These are phyloP conservation scores for Ogataea thermomethanolica DNA, from an alignment of 805 yeast genomes.

Conservation along the genomic window DNA sequence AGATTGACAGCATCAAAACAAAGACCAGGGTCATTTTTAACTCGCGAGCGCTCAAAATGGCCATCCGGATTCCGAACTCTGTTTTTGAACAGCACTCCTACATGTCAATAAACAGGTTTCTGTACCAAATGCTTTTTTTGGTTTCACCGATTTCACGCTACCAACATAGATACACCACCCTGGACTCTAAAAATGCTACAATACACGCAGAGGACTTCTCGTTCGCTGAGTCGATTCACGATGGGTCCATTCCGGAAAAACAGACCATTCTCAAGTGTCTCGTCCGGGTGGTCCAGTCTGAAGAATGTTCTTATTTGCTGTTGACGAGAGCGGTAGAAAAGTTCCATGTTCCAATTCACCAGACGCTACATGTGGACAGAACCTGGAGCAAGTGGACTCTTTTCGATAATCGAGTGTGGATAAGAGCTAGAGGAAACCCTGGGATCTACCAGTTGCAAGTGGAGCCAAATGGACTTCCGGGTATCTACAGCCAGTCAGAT, in stretches of 20 bases:
- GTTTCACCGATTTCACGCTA: slow-evolving; percentile 24
- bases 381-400: slow-evolving; percentile 12
- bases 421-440: slow-evolving; percentile 6
- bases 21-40: slow-evolving; percentile 2
- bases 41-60: slow-evolving; percentile 7
- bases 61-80: slow-evolving; percentile 17
- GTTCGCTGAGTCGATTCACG: slow-evolving; percentile 8
- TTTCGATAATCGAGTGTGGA: slow-evolving; percentile 13
- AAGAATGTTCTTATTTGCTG: slow-evolving; percentile 1
- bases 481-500: not conserved
- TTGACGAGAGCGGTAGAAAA: slow-evolving; percentile 12
- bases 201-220: slow-evolving; percentile 2
- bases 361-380: not conserved
- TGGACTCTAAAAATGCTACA: slow-evolving; percentile 20
- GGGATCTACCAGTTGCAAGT: slow-evolving; percentile 8
- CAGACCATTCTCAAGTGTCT: slow-evolving; percentile 14
- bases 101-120: slow-evolving; percentile 27
- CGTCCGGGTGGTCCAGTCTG: slow-evolving; percentile 1
- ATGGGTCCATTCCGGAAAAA: not conserved
- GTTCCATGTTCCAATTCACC: not conserved
- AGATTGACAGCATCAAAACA: slow-evolving; percentile 15
- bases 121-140: slow-evolving; percentile 22
- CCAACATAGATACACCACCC: slow-evolving; percentile 23
- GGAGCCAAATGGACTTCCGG: slow-evolving; percentile 6
- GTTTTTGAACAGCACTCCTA: slow-evolving; percentile 18